A percentile compares a stretch with the other conserved stretches of the same genome.
phyloP scores from a whole-genome alignment of 2,329 filamentous ascomycete genomes.

The Akanthomyces dipterigenus region DNA sequence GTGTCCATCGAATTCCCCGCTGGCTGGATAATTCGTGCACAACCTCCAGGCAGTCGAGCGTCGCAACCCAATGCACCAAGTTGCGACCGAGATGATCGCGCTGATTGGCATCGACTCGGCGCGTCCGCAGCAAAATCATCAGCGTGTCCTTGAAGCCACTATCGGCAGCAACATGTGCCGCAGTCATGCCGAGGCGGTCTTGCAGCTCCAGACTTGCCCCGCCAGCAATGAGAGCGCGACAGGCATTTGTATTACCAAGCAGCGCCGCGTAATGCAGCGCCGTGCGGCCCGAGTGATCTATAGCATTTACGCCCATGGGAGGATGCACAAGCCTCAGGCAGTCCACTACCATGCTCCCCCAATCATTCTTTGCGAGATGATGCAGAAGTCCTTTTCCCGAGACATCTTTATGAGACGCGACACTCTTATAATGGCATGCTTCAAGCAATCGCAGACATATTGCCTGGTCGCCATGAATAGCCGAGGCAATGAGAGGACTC shows the following conservation, averaged over 20 bases:
- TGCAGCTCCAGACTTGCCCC: not conserved
- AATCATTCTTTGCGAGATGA: not conserved
- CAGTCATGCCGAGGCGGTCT: not conserved
- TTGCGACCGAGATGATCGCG: not conserved
- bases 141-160: not conserved
- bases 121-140: not conserved
- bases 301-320: not conserved
- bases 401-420: not conserved
- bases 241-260: not conserved
- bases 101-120: not conserved
- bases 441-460: not conserved
- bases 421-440: not conserved
- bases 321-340: not conserved
- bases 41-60: not conserved
- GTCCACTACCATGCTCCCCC: not conserved
- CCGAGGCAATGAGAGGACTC: not conserved
- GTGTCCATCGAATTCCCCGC: not conserved
- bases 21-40: not conserved
- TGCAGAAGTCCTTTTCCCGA: not conserved
- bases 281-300: not conserved
- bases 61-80: not conserved
- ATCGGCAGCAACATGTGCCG: not conserved
- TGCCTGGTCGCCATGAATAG: not conserved
- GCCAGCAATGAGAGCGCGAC: not conserved
- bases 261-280: not conserved